Conservation (phyloP, 2,329 filamentous ascomycete species). For the Camillea tinctor region DNA sequence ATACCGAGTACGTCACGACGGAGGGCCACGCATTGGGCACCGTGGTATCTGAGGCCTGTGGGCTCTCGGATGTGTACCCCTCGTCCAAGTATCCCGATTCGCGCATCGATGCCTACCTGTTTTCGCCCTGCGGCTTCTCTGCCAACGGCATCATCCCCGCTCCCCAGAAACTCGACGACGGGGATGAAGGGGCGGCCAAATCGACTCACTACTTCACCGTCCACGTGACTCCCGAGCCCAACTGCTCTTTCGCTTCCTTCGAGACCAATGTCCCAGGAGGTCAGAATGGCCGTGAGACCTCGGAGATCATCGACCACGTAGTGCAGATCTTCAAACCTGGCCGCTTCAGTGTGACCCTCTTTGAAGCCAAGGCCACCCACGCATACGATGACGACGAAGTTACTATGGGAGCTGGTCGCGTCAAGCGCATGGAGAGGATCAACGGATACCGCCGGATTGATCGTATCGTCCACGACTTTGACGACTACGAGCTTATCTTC, state of each 20-base stretch:
- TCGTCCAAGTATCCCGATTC: constrained; percentile 85
- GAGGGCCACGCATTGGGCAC: constrained; percentile 93
- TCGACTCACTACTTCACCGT: constrained; percentile 94
- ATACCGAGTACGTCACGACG: constrained; percentile 76
- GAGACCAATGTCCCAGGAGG: constrained; percentile 95
- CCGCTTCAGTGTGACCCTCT: constrained; percentile 95
- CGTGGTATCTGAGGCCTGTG: constrained; percentile 86
- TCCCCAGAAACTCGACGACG: constrained; percentile 49
- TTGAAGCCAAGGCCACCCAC: constrained; percentile 73
- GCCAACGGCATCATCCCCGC: constrained; percentile 94
- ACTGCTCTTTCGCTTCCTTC: constrained; percentile 97
- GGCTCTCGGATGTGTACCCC: constrained; percentile 86
- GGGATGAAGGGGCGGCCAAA: constrained; percentile 45
- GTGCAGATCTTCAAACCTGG: constrained; percentile 95
- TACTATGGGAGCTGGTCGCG: constrained; percentile 34
- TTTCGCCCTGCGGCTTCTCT: constrained; percentile 94
- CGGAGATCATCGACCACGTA: constrained; percentile 89
- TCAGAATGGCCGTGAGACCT: constrained; percentile 83
- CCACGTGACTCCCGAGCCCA: constrained; percentile 93
- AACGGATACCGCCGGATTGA: constrained; percentile 86
- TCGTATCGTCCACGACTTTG: constrained; percentile 93
- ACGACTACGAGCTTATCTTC: constrained; percentile 96
- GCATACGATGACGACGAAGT: constrained; percentile 41
- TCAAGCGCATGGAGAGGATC: constrained; percentile 70
- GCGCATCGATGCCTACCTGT: constrained; percentile 92